These are phyloP conservation scores for Amoebophrya sp. DNA, from an alignment of 169 alveolate genomes.

Conservation along the genomic window DNA sequence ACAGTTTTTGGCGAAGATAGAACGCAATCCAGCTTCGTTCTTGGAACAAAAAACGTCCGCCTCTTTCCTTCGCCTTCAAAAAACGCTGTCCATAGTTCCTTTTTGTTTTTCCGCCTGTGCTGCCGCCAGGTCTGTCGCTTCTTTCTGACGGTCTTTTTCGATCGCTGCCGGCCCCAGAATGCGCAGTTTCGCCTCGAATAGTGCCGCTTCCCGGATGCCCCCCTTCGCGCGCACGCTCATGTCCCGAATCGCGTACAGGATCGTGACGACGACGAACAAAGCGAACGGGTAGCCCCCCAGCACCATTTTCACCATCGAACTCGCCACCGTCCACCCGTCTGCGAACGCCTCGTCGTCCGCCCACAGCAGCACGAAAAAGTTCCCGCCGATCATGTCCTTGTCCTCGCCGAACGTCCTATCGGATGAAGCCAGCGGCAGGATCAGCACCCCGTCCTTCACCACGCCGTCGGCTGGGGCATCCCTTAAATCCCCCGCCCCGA, in stretches of 20 bases:
- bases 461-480: too few relatives aligned
- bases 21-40: too few relatives aligned
- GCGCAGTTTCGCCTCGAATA: background rate
- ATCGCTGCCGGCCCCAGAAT: background rate
- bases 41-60: too few relatives aligned
- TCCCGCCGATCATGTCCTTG: too few relatives aligned
- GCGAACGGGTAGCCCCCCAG: background rate
- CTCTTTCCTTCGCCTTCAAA: too few relatives aligned
- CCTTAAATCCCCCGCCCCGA: too few relatives aligned
- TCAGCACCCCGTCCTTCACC: too few relatives aligned
- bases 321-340: background rate
- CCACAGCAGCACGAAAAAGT: background rate
- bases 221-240: background rate
- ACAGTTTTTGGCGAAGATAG: too few relatives aligned
- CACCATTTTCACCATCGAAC: background rate
- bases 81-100: too few relatives aligned
- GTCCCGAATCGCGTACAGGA: background rate
- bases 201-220: background rate
- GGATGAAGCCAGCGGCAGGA: too few relatives aligned
- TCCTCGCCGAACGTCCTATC: too few relatives aligned
- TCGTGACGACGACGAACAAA: background rate
- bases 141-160: background rate
- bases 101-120: too few relatives aligned
- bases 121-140: background rate
- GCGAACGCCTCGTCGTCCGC: background rate